Evolutionary conservation across 352 stramenopile genomes (phyloP), one percentile per base, ranked within the genome.

Genomic region (Phytophthora agathidicida): DNA sequence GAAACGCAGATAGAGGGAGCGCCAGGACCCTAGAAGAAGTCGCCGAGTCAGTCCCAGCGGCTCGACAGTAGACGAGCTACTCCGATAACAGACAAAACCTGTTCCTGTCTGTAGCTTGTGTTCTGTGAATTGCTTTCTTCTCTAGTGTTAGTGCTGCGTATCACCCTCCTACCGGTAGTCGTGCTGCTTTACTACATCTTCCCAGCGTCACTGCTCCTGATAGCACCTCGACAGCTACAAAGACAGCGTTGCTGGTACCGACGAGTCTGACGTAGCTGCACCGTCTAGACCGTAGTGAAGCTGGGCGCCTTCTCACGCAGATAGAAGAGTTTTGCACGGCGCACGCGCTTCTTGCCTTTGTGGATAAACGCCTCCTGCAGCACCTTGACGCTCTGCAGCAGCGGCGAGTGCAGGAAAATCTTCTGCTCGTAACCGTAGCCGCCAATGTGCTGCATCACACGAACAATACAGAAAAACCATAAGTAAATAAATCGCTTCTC

Each of bases 271-370:
- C 55, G 50, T 43, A 61, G 42, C 39, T n/a, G 35, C 39, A 35
- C 13, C 42, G 27, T 17, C 53, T 91, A 94, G 36, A 94, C 80
- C 23, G 84, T 94, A 23, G 84, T 92, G 56, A 94, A 81, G 47
- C 77, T 89, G 28, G 84, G 84, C 23, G 79, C 79, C 68, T 94
- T 94, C 47, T 96, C 83, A 38, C 80, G 75, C 67, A 96, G 68
- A 71, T 97, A 97, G 70, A 94, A 96, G 42, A 97, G 78, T 56
- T 91, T 97, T 63, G 83, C 80, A 52, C 90, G 83, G 46, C 89
- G 85, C 60, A 96, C 88, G 26, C 88, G 80, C 80, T 97, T 97
- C 80, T 94, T 91, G 66, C 89, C 89, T 71, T 94, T 94, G 68
- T 94, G 85, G 69, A 97, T 94, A 68, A 94, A 97, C 45, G 86